Conservation (phyloP, 2,329 filamentous ascomycete species). For the Mycocentrospora acerina region DNA sequence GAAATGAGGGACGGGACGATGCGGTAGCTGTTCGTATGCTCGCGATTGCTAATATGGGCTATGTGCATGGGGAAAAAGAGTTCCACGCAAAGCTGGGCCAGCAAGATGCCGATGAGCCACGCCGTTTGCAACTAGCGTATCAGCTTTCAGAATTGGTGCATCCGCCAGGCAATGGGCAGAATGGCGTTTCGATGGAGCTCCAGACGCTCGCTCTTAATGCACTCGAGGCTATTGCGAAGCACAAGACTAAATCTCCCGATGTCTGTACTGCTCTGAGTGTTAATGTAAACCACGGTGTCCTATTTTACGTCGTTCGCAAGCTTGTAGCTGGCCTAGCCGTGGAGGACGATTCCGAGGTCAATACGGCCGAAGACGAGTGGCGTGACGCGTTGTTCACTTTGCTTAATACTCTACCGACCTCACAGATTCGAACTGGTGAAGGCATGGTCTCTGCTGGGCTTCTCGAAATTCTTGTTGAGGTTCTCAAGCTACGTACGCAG, state of each 20-base stretch:
- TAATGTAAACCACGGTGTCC: constrained; percentile 92
- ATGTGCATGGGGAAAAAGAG: constrained; percentile 78
- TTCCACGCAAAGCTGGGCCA: constrained; percentile 85
- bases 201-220: constrained; percentile 81
- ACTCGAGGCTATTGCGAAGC: constrained; percentile 81
- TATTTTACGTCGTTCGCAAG: constrained; percentile 90
- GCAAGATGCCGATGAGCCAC: constrained; percentile 85
- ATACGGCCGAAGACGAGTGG: constrained; percentile 80
- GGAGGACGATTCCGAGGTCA: constrained; percentile 55
- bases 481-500: constrained; percentile 77
- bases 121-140: constrained; percentile 84
- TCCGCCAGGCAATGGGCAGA: constrained; percentile 69
- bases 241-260: constrained; percentile 74
- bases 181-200: constrained; percentile 69
- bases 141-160: constrained; percentile 92
- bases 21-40: constrained; percentile 80
- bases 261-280: constrained; percentile 89
- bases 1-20: constrained; percentile 67
- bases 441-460: constrained; percentile 87
- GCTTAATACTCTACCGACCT: constrained; percentile 74
- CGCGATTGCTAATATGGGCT: constrained; percentile 86
- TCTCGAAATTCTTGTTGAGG: constrained; percentile 86
- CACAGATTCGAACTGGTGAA: constrained; percentile 70
- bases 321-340: constrained; percentile 75
- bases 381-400: constrained; percentile 87